Percentiles rank a stretch among this genome's conserved stretches.
phyloP scores from a whole-genome alignment of 768 basidiomycete species.

The Leccinum boreale region DNA sequence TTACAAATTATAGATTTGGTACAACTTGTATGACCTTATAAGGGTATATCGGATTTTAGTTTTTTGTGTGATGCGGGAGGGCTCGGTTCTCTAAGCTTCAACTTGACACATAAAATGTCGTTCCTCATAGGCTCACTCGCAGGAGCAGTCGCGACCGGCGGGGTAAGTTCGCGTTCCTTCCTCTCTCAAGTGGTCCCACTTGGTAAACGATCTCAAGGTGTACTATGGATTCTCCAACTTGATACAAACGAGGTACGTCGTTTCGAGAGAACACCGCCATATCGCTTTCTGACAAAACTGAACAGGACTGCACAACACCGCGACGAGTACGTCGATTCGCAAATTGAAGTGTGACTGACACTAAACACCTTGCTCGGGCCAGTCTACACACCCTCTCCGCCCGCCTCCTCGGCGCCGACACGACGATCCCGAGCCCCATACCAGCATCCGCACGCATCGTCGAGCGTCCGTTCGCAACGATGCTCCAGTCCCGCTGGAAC shows the following conservation, averaged over 20 bases:
- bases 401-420: constrained; percentile 50
- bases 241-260: constrained; percentile 54
- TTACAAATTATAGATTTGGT: too few relatives aligned
- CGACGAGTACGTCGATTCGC: constrained; percentile 44
- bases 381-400: constrained; percentile 47
- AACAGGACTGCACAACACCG: constrained; percentile 53
- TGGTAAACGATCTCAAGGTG: constrained; percentile 35
- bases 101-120: constrained; percentile 36
- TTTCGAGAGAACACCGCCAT: neutral
- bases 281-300: neutral
- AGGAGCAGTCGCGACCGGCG: constrained; percentile 58
- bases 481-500: constrained; percentile 38
- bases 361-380: neutral
- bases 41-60: too few relatives aligned
- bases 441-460: constrained; percentile 54
- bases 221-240: constrained; percentile 72
- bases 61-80: too few relatives aligned
- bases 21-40: too few relatives aligned
- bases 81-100: too few relatives aligned
- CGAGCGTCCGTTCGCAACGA: constrained; percentile 42
- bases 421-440: constrained; percentile 46
- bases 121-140: constrained; percentile 64
- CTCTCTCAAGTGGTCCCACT: neutral
- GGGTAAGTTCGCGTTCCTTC: constrained; percentile 37
- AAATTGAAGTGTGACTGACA: neutral